phyloP scores from a whole-genome alignment of 208 protist genomes.

The Acanthamoeba lenticulata region DNA sequence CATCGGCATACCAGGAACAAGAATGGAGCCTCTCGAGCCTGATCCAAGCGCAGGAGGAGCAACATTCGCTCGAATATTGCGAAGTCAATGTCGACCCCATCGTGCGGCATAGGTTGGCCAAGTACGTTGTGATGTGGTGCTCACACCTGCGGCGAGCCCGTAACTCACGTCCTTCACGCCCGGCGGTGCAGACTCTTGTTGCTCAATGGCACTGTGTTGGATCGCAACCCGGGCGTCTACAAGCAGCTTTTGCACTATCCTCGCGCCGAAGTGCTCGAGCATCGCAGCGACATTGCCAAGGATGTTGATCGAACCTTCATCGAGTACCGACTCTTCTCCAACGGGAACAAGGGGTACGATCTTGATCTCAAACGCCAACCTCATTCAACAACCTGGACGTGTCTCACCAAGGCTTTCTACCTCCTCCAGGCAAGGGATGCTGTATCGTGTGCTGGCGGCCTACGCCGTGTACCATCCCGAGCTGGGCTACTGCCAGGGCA shows the following conservation, averaged over 20 bases:
- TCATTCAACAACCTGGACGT: neutral
- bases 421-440: neutral
- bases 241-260: neutral
- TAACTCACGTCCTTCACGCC: neutral
- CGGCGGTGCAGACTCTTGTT: neutral
- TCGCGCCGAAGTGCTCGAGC: neutral
- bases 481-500: conserved; percentile 75
- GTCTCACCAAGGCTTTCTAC: neutral
- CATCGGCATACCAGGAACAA: neutral
- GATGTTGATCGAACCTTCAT: neutral
- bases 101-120: neutral
- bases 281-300: neutral
- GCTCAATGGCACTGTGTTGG: neutral
- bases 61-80: neutral
- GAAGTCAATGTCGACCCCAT: neutral
- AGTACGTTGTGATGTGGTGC: neutral
- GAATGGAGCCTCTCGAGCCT: neutral
- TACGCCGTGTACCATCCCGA: conserved; percentile 69
- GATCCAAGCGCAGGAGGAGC: conserved; percentile 10
- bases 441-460: conserved; percentile 30
- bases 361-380: neutral
- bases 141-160: neutral
- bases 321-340: neutral
- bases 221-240: conserved; percentile 4
- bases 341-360: conserved; percentile 26